These are phyloP conservation scores for Actinomucor elegans DNA, from an alignment of 371 early-diverging fungal species.

Conservation along the genomic window DNA sequence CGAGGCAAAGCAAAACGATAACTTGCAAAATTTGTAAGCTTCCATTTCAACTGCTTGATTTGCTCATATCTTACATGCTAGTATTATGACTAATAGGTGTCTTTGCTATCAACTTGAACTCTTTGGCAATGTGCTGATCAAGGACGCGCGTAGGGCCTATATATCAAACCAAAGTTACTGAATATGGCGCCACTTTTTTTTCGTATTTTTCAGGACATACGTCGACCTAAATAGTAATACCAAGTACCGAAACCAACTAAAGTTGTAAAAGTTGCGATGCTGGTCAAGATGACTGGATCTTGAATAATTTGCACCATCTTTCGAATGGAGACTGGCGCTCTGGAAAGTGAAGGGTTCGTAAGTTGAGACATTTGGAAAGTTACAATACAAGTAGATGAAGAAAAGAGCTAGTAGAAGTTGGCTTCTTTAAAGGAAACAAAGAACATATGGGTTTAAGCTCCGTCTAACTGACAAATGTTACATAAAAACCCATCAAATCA, in stretches of 20 bases:
- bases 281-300: slow-evolving; percentile 17
- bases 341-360: slow-evolving; percentile 1
- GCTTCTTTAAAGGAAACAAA: no score
- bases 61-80: slow-evolving; percentile 65
- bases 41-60: not conserved
- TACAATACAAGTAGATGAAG: no score
- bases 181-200: no score
- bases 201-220: slow-evolving; percentile 3
- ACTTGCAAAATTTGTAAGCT: slow-evolving; percentile 27
- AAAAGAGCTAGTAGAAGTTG: no score
- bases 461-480: no score
- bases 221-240: slow-evolving; percentile 11
- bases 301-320: slow-evolving; percentile 18
- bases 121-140: slow-evolving; percentile 62
- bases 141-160: slow-evolving; percentile 37
- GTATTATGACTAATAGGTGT: slow-evolving; percentile 71
- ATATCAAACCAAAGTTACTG: not conserved
- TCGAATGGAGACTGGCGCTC: slow-evolving; percentile 19
- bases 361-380: slow-evolving; percentile 9
- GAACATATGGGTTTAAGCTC: no score
- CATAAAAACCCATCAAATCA: no score
- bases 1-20: slow-evolving; percentile 80
- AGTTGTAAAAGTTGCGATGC: slow-evolving; percentile 7
- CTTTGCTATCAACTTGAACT: slow-evolving; percentile 72
- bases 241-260: slow-evolving; percentile 12